Percentiles rank a stretch among this genome's conserved stretches.
These are phyloP conservation scores for Litchi chinensis DNA, from an alignment of 345 rosid species.

Conservation along the genomic window DNA sequence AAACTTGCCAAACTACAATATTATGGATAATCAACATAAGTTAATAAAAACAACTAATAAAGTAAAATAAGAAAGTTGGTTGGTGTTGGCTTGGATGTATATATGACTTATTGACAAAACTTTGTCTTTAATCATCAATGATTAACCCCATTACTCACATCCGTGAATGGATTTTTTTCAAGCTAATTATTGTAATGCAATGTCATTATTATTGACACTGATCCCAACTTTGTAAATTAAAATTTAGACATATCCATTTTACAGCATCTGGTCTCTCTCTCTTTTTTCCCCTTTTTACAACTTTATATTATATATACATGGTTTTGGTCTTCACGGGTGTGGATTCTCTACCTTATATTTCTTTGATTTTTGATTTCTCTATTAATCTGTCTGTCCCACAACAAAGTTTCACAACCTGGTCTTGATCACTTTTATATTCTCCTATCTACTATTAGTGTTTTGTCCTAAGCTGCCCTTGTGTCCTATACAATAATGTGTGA, in stretches of 20 bases:
- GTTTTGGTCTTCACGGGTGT: constrained; percentile 47
- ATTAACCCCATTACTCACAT: constrained; percentile 14
- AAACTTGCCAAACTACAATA: not conserved
- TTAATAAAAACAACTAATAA: not conserved
- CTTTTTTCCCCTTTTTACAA: constrained; percentile 2
- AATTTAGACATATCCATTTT: not conserved
- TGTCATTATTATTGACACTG: not conserved
- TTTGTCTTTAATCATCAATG: constrained; percentile 9
- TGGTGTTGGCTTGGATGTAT: not conserved
- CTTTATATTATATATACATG: not conserved
- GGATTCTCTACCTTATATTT: constrained; percentile 22
- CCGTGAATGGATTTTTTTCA: constrained; percentile 27
- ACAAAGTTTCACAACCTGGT: not conserved
- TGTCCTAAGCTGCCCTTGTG: constrained; percentile 35
- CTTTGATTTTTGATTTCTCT: not conserved
- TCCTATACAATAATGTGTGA: constrained; percentile 38
- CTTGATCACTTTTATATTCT: constrained; percentile 19
- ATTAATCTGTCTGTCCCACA: constrained; percentile 27
- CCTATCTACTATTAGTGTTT: constrained; percentile 25
- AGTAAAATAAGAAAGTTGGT: not conserved
- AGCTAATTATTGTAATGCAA: constrained; percentile 1
- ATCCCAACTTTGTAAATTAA: not conserved
- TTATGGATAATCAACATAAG: too few species aligned
- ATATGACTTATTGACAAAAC: constrained; percentile 1
- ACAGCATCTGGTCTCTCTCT: not conserved